phyloP scores from a whole-genome alignment of 129 eudicot species.

The Deinandra increscens region DNA sequence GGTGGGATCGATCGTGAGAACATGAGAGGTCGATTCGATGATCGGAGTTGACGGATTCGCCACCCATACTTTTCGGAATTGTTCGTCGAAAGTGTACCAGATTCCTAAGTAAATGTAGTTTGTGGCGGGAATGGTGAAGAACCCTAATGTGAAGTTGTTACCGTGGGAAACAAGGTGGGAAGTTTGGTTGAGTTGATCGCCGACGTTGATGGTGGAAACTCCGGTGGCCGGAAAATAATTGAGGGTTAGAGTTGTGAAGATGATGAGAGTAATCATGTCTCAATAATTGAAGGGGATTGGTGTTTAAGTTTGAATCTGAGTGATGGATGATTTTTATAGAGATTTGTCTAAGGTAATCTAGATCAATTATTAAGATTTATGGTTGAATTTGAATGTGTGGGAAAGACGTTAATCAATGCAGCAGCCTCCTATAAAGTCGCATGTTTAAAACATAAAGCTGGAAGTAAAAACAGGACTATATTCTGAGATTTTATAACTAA shows the following conservation, averaged over 20 bases:
- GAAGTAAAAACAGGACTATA: too few relatives aligned
- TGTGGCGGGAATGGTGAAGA: conserved; percentile 9
- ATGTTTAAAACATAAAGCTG: too few relatives aligned
- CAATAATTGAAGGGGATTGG: not conserved
- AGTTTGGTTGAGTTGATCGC: conserved; percentile 21
- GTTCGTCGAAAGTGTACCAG: conserved; percentile 31
- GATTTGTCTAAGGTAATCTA: not conserved
- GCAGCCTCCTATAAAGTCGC: too few relatives aligned
- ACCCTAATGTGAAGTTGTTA: conserved; percentile 40
- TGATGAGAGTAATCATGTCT: conserved; percentile 20
- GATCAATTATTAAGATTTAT: too few relatives aligned
- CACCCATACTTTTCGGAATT: conserved; percentile 32
- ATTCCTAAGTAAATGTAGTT: conserved; percentile 40
- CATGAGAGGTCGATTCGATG: conserved; percentile 4
- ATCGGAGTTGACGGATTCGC: conserved; percentile 39
- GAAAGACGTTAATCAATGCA: too few relatives aligned
- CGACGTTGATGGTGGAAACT: conserved; percentile 20
- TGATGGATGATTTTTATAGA: not conserved
- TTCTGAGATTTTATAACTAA: too few relatives aligned
- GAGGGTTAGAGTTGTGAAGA: conserved; percentile 22
- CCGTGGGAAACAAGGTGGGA: conserved; percentile 27
- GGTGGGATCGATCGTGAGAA: conserved; percentile 22
- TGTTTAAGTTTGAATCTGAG: not conserved
- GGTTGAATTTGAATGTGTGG: not conserved
- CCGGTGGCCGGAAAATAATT: conserved; percentile 6